These are phyloP conservation scores for Herpetomonas samuelpessoai DNA, from an alignment of 208 protist species.

Conservation along the genomic window DNA sequence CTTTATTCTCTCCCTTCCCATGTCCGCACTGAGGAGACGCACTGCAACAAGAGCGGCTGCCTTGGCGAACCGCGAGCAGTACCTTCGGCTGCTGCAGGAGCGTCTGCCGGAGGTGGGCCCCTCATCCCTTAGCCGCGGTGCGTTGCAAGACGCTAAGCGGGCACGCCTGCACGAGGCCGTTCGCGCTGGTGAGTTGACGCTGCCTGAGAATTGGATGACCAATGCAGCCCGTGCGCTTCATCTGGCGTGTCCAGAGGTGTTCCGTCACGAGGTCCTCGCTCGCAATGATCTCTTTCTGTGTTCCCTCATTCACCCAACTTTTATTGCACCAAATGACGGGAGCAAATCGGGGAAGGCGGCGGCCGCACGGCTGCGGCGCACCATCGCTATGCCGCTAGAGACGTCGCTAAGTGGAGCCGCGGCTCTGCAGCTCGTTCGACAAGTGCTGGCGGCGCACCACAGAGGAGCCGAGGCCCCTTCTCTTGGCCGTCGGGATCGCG, in stretches of 20 bases:
- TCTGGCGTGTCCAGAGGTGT: slow-evolving; percentile 35
- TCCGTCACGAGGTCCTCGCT: slow-evolving; percentile 20
- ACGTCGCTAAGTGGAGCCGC: slow-evolving; percentile 41
- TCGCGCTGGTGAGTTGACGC: slow-evolving; percentile 6
- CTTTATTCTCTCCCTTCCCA: background rate
- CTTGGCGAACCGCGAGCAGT: slow-evolving; percentile 21
- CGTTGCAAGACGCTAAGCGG: background rate
- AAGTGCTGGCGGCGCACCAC: slow-evolving; percentile 17
- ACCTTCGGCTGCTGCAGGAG: slow-evolving; percentile 16
- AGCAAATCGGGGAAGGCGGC: background rate
- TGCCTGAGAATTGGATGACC: slow-evolving; percentile 24
- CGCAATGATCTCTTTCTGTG: slow-evolving; percentile 65
- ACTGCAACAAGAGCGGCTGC: too few relatives aligned
- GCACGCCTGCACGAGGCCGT: background rate
- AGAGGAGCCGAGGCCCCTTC: too few relatives aligned
- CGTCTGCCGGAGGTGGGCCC: background rate
- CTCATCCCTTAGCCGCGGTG: background rate
- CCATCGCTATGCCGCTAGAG: slow-evolving; percentile 74
- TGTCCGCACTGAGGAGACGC: background rate
- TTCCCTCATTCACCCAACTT: slow-evolving; percentile 76
- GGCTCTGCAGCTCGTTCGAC: slow-evolving; percentile 42
- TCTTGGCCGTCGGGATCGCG: too few relatives aligned
- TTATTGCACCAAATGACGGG: slow-evolving; percentile 18
- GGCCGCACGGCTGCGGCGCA: slow-evolving; percentile 19
- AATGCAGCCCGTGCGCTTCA: slow-evolving; percentile 22